Percentiles rank a stretch among this genome's conserved stretches.
These are phyloP conservation scores for Mycena kentingensis DNA, from an alignment of 768 basidiomycete genomes.

Conservation along the genomic window DNA sequence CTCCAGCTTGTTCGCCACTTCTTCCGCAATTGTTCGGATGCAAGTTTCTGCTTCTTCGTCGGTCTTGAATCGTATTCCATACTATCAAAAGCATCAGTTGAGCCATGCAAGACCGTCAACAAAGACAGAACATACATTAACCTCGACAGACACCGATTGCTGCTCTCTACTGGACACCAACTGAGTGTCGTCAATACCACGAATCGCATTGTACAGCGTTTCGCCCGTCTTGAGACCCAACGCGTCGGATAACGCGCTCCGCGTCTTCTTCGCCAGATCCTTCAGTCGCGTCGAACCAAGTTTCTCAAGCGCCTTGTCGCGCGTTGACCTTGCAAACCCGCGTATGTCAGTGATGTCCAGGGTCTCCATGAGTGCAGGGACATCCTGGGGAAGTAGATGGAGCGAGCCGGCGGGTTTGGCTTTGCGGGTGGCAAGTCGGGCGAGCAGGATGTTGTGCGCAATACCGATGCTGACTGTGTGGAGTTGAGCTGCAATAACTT, in stretches of 20 bases:
- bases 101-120: not conserved
- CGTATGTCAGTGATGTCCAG: slow-evolving; percentile 81
- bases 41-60: slow-evolving; percentile 81
- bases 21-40: slow-evolving; percentile 71
- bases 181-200: slow-evolving; percentile 80
- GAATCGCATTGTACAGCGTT: slow-evolving; percentile 78
- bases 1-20: slow-evolving; percentile 74
- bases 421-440: slow-evolving; percentile 84
- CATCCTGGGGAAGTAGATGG: slow-evolving; percentile 62
- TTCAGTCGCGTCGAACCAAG: slow-evolving; percentile 72
- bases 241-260: slow-evolving; percentile 63
- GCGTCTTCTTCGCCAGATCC: slow-evolving; percentile 66
- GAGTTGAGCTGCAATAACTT: not conserved
- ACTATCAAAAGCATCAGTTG: slow-evolving; percentile 47
- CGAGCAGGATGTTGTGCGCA: slow-evolving; percentile 87
- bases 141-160: slow-evolving; percentile 92
- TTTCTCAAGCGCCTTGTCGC: slow-evolving; percentile 79
- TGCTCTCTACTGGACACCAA: slow-evolving; percentile 84
- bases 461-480: slow-evolving; percentile 86
- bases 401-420: slow-evolving; percentile 92
- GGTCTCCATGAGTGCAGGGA: slow-evolving; percentile 58
- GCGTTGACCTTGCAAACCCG: slow-evolving; percentile 79
- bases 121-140: slow-evolving; percentile 67
- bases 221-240: slow-evolving; percentile 84
- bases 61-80: slow-evolving; percentile 91